Conservation (phyloP, 345 rosid species). For the Murraya paniculata region DNA sequence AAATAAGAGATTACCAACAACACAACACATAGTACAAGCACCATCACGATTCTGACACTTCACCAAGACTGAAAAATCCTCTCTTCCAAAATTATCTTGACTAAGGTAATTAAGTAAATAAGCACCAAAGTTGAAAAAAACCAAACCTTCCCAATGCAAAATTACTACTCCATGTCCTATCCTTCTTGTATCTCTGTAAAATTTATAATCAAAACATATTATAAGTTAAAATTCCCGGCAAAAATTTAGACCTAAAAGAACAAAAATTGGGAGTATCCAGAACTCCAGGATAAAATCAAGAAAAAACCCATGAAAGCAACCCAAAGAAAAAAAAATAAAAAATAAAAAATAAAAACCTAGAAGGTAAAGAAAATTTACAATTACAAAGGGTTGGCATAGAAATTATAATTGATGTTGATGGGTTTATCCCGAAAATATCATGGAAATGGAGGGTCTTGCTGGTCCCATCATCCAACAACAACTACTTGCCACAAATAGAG, state of each 20-base stretch:
- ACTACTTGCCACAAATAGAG: constrained; percentile 34
- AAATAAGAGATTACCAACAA: constrained; percentile 26
- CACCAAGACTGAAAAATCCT: constrained; percentile 21
- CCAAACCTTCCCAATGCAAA: constrained; percentile 21
- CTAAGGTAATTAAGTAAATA: not conserved
- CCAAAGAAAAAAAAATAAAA: constrained; percentile 13
- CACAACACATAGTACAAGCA: constrained; percentile 23
- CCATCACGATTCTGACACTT: constrained; percentile 33
- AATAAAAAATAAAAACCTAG: no score
- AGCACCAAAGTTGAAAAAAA: not conserved
- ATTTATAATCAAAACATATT: not conserved
- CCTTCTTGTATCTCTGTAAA: not conserved
- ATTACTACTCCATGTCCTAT: constrained; percentile 15
- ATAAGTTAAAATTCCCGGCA: not conserved
- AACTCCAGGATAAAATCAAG: constrained; percentile 17
- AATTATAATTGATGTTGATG: constrained; percentile 54
- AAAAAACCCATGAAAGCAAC: constrained; percentile 9
- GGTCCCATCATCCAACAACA: constrained; percentile 45
- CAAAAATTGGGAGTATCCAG: constrained; percentile 30
- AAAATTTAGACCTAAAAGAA: constrained; percentile 25
- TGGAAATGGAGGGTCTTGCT: constrained; percentile 36
- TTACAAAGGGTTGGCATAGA: constrained; percentile 38
- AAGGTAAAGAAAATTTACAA: constrained; percentile 21
- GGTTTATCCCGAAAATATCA: constrained; percentile 43
- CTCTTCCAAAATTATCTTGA: constrained; percentile 10